Conservation (phyloP, 176 grass and related monocot species). For the Avena eriantha region DNA sequence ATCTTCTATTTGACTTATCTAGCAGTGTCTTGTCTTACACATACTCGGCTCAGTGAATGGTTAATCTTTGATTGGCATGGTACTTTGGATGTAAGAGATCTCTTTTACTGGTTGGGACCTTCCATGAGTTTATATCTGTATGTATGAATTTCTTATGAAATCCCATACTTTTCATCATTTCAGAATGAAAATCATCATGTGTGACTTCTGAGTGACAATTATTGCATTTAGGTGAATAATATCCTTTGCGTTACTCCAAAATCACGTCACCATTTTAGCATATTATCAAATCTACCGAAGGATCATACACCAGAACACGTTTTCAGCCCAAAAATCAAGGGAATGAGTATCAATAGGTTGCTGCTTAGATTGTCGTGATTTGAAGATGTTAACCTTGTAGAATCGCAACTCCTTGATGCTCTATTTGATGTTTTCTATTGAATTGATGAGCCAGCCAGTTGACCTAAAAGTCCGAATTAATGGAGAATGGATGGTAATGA, state of each 20-base stretch:
- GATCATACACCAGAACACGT: background rate
- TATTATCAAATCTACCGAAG: background rate
- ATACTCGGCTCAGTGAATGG: background rate
- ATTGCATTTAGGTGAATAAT: background rate
- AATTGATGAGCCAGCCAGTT: too few relatives aligned
- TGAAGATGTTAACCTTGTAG: slow-evolving; percentile 92
- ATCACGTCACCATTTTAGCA: background rate
- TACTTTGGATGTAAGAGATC: background rate
- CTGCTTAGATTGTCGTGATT: slow-evolving; percentile 56
- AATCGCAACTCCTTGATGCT: slow-evolving; percentile 83
- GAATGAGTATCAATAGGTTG: background rate
- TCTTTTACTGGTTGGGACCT: too few relatives aligned
- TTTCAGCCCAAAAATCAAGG: background rate
- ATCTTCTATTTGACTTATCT: background rate
- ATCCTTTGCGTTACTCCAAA: background rate
- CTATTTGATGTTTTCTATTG: slow-evolving; percentile 21
- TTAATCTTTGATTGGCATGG: background rate
- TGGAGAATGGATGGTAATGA: too few relatives aligned
- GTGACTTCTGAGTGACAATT: too few relatives aligned
- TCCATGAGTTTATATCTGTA: too few relatives aligned
- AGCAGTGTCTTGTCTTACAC: background rate
- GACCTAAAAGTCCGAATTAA: too few relatives aligned
- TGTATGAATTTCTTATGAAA: too few relatives aligned
- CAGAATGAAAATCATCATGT: too few relatives aligned
- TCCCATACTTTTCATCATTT: too few relatives aligned